A percentile compares a stretch with the other conserved stretches of the same genome.
Evolutionary conservation across 768 basidiomycete species (phyloP).

Genomic region (Tulasnella sp.): DNA sequence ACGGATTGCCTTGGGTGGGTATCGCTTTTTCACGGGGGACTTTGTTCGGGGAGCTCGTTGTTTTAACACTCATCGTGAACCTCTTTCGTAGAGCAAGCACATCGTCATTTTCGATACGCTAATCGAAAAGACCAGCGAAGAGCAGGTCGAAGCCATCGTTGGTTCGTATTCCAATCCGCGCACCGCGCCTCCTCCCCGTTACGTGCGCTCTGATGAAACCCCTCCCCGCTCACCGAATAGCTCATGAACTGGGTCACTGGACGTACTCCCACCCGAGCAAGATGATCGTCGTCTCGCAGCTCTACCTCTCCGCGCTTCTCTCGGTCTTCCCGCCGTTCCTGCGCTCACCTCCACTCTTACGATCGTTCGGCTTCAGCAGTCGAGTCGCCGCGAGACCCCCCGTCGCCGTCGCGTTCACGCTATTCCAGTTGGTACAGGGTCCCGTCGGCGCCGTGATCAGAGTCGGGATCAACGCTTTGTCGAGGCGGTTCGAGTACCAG

Average conservation of each 20-base stretch:
- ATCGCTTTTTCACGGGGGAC: no score
- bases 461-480: slow-evolving; percentile 80
- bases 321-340: slow-evolving; percentile 88
- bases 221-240: no score
- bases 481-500: slow-evolving; percentile 87
- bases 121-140: slow-evolving; percentile 85
- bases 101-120: slow-evolving; percentile 98
- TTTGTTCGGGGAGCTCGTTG: no score
- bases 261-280: slow-evolving; percentile 89
- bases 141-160: slow-evolving; percentile 94
- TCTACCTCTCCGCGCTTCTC: slow-evolving; percentile 86
- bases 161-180: slow-evolving; percentile 47
- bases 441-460: slow-evolving; percentile 76
- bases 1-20: slow-evolving; percentile 87
- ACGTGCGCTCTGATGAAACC: no score
- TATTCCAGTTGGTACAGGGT: slow-evolving; percentile 88
- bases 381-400: slow-evolving; percentile 67
- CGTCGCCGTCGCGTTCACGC: slow-evolving; percentile 80
- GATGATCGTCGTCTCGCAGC: slow-evolving; percentile 79
- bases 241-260: slow-evolving; percentile 98
- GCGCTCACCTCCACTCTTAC: slow-evolving; percentile 73
- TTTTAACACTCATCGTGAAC: no score
- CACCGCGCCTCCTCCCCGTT: neutral
- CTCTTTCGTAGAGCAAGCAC: slow-evolving; percentile 93
- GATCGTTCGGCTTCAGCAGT: slow-evolving; percentile 78